phyloP scores from a whole-genome alignment of 2,329 filamentous ascomycete species.

The Ophiosphaerella narmari region DNA sequence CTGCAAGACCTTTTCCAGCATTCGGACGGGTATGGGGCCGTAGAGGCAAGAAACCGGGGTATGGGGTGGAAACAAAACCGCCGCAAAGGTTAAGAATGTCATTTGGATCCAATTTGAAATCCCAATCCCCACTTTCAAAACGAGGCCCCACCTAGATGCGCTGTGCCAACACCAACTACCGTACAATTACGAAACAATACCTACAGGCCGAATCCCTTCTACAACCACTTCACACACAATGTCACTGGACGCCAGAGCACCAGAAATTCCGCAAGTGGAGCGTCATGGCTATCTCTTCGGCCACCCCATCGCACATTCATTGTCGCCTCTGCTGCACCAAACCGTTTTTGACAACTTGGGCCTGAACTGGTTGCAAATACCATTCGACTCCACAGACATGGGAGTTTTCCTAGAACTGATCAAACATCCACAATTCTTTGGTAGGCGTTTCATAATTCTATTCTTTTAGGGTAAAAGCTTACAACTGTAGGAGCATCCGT shows the following conservation, averaged over 20 bases:
- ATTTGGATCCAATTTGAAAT: neutral
- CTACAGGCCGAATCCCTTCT: too few relatives aligned
- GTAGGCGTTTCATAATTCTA: constrained; percentile 42
- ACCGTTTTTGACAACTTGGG: constrained; percentile 58
- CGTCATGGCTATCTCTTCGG: constrained; percentile 62
- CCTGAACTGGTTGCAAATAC: constrained; percentile 58
- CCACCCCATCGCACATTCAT: constrained; percentile 61
- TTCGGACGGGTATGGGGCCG: neutral
- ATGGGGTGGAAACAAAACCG: neutral
- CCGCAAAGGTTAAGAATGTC: neutral
- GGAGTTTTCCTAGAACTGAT: constrained; percentile 54
- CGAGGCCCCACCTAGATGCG: neutral
- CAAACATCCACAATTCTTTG: constrained; percentile 65
- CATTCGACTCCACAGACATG: constrained; percentile 54
- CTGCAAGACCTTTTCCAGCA: constrained; percentile 16
- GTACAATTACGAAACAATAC: too few relatives aligned
- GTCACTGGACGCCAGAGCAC: constrained; percentile 15
- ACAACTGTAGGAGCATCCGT: constrained; percentile 65
- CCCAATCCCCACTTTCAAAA: neutral
- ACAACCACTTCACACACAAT: constrained; percentile 9
- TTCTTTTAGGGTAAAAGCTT: neutral
- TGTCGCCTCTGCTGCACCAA: constrained; percentile 60
- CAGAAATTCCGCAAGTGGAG: constrained; percentile 34
- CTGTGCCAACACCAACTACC: neutral
- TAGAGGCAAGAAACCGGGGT: neutral